A percentile compares a stretch with the other conserved stretches of the same genome.
Evolutionary conservation across 352 stramenopile genomes (phyloP).

Genomic region (Phytophthora tubulina): DNA sequence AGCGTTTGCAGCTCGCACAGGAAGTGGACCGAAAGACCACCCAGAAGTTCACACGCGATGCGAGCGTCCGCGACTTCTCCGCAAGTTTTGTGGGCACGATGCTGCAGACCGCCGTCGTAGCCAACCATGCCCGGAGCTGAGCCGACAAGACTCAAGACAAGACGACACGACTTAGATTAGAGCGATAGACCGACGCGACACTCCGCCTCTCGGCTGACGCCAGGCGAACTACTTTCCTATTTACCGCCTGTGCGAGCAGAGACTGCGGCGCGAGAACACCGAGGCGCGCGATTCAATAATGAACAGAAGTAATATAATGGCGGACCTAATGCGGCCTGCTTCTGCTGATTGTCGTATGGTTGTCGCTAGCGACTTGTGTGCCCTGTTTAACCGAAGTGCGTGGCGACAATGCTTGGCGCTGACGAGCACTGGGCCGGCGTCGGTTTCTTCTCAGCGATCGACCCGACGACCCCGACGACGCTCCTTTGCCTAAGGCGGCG

Average conservation of each 20-base stretch:
- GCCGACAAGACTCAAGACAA: slow-evolving; percentile 2
- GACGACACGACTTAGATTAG: background rate
- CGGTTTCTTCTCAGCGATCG: slow-evolving; percentile 23
- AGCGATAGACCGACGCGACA: slow-evolving; percentile 32
- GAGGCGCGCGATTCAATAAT: slow-evolving; percentile 13
- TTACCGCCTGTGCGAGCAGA: slow-evolving; percentile 32
- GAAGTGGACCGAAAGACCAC: slow-evolving; percentile 61
- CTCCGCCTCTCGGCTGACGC: slow-evolving; percentile 31
- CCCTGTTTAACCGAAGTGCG: slow-evolving; percentile 37
- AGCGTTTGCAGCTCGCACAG: slow-evolving; percentile 66
- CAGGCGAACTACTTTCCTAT: slow-evolving; percentile 27
- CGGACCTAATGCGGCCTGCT: slow-evolving; percentile 23
- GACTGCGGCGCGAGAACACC: slow-evolving; percentile 5
- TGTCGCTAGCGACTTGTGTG: slow-evolving; percentile 22
- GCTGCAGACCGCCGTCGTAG: slow-evolving; percentile 44
- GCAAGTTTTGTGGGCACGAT: slow-evolving; percentile 55
- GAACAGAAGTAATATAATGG: slow-evolving; percentile 23
- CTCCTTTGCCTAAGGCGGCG: slow-evolving; percentile 1
- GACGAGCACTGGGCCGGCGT: background rate
- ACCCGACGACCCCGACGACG: slow-evolving; percentile 14
- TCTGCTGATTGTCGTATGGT: slow-evolving; percentile 34
- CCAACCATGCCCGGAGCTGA: slow-evolving; percentile 15
- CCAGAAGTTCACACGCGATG: slow-evolving; percentile 31
- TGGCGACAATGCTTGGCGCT: slow-evolving; percentile 20
- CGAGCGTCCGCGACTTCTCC: slow-evolving; percentile 58